These are phyloP conservation scores for Meyerozyma carpophila DNA, from an alignment of 1,139 yeast species.

Conservation along the genomic window DNA sequence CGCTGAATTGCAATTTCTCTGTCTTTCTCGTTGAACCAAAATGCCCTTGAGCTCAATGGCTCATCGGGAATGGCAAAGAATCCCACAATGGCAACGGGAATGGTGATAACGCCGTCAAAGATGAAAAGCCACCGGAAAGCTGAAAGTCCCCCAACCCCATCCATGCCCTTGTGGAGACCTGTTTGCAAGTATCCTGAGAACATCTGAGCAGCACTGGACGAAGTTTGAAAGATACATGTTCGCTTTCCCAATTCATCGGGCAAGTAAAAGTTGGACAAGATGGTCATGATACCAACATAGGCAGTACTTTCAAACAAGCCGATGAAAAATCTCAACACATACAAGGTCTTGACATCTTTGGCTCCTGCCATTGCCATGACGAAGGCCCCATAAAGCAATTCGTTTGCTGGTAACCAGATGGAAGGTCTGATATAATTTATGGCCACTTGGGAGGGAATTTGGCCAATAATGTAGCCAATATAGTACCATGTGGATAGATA, in stretches of 20 bases:
- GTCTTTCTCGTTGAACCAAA: no score
- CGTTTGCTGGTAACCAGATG: constrained; percentile 11
- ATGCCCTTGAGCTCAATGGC: no score
- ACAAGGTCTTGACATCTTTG: constrained; percentile 13
- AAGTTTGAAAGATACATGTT: constrained; percentile 14
- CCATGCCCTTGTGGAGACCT: constrained; percentile 5
- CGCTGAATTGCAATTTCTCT: no score
- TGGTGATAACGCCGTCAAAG: constrained; percentile 10
- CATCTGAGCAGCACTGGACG: constrained; percentile 14
- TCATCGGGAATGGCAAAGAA: constrained; percentile 10
- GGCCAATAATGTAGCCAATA: constrained; percentile 11
- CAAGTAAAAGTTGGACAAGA: constrained; percentile 13
- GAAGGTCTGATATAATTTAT: constrained; percentile 9
- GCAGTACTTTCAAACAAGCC: constrained; percentile 13
- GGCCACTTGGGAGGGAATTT: constrained; percentile 11
- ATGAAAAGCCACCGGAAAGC: constrained; percentile 11
- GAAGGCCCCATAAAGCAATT: constrained; percentile 13
- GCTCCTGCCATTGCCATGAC: constrained; percentile 13
- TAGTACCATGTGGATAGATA: constrained; percentile 9
- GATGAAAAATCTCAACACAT: constrained; percentile 14
- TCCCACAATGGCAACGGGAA: constrained; percentile 13
- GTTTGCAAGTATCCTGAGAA: constrained; percentile 10
- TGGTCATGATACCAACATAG: constrained; percentile 11
- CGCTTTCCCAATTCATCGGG: constrained; percentile 14
- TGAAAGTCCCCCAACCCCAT: constrained; percentile 6